Base-by-base conservation (phyloP, 495 filamentous ascomycete species). In the Opeltia flavorubescens region DNA sequence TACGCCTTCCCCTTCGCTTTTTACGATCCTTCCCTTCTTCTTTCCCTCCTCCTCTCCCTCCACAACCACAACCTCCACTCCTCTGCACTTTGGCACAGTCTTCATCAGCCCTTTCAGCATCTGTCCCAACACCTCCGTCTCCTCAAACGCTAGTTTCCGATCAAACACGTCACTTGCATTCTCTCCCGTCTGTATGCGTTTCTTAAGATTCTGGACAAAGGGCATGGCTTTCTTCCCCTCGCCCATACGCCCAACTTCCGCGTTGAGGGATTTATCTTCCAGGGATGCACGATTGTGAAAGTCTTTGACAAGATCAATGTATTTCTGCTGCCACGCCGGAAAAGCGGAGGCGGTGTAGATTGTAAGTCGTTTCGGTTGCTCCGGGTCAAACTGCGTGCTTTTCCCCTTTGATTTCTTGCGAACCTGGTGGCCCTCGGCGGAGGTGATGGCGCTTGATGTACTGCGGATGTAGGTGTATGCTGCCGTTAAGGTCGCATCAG, bases 181-280 rank as follows among this genome's bases (percentile, higher is more conserved):
- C 58, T 77, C 76, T 33, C 74, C 76, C 18, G 58, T 60, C 36
- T 81, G 61, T 21, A 98, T 71, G 17, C 84, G 74, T 55, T 75
- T 81, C 80, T 95, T 95, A 42, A 98, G 65, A 1, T 58, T 64
- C 63, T 96, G 87, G 4, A 96, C 78, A 57, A 95, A 98, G 4
- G 93, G 93, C 91, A 96, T 96, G 23, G 86, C 89, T 64, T 89
- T 86, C 76, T 98, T 98, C 75, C 83, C 85, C 65, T 95, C 89
- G 24, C 75, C 72, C 57, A 91, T 75, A 66, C 88, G 88, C 55
- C 72, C 75, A 18, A 89, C 74, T 55, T 79, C 75, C 43, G 74
- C 74, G 55, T 75, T 84, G 17, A 95, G 66, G 45, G 74, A 75
- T 68, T 91, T 93, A 57, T 94, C 86, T 51, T 93, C 78, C 49